Conservation (phyloP, 768 basidiomycete genomes). For the Leucosporidium yakuticum region DNA sequence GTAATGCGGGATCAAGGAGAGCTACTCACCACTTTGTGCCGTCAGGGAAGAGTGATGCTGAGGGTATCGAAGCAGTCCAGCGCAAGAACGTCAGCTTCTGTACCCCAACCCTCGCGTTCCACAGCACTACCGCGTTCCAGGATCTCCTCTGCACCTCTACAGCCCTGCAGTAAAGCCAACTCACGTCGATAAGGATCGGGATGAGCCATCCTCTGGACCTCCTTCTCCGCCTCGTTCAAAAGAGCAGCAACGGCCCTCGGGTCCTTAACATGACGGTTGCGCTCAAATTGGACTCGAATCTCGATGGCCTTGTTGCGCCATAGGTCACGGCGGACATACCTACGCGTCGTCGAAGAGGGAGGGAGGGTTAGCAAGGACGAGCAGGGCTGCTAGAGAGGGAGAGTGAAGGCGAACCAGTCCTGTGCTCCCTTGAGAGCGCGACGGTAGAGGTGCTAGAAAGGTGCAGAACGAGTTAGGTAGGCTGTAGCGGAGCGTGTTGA, state of each 20-base stretch:
- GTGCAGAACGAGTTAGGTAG: background rate
- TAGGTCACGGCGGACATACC: slow-evolving; percentile 61
- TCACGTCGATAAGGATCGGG: slow-evolving; percentile 90
- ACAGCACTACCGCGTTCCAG: slow-evolving; percentile 3
- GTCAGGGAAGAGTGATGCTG: slow-evolving; percentile 75
- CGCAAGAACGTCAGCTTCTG: background rate
- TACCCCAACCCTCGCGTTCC: background rate
- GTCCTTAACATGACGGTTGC: slow-evolving; percentile 63
- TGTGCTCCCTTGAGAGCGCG: slow-evolving; percentile 77
- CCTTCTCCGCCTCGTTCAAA: slow-evolving; percentile 35
- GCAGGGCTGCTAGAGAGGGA: slow-evolving; percentile 19
- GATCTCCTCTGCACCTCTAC: background rate
- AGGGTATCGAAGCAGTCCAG: background rate
- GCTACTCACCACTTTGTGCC: slow-evolving; percentile 90
- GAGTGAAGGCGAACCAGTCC: slow-evolving; percentile 62
- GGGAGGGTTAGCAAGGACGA: background rate
- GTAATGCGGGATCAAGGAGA: background rate
- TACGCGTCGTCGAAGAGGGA: background rate
- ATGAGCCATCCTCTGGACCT: slow-evolving; percentile 49
- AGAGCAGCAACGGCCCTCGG: slow-evolving; percentile 33
- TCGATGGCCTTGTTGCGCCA: slow-evolving; percentile 79
- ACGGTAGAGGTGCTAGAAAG: slow-evolving; percentile 78
- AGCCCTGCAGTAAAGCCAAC: slow-evolving; percentile 42
- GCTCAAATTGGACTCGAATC: slow-evolving; percentile 88
- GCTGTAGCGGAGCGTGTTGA: too few species aligned